phyloP scores from a whole-genome alignment of 768 basidiomycete species.

The Suillus weaverae region DNA sequence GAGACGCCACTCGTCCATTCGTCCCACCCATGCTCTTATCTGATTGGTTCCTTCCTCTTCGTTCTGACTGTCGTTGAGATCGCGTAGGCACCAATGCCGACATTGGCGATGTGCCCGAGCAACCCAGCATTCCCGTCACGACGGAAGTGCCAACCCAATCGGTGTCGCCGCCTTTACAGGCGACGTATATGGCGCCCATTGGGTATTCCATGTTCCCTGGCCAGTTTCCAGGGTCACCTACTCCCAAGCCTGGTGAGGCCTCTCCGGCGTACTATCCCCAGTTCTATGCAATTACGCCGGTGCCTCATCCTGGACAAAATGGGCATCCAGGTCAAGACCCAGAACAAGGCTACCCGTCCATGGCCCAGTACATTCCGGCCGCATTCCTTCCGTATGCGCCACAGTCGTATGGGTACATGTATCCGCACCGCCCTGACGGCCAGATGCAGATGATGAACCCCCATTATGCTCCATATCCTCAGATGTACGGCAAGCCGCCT shows the following conservation, averaged over 20 bases:
- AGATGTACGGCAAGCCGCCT: constrained; percentile 40
- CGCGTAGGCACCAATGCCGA: constrained; percentile 59
- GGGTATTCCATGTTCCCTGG: constrained; percentile 57
- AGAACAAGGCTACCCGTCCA: constrained; percentile 40
- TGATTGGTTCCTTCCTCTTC: constrained; percentile 14
- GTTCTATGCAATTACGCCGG: constrained; percentile 45
- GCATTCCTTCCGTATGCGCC: constrained; percentile 48
- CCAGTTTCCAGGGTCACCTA: constrained; percentile 50
- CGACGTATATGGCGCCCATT: constrained; percentile 51
- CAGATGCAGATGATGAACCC: constrained; percentile 35
- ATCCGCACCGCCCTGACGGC: constrained; percentile 42
- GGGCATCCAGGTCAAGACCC: constrained; percentile 41
- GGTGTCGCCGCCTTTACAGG: constrained; percentile 47
- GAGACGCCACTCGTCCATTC: not conserved
- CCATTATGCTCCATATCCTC: constrained; percentile 41
- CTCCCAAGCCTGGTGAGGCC: constrained; percentile 51
- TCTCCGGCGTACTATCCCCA: constrained; percentile 50
- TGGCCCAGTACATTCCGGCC: constrained; percentile 47
- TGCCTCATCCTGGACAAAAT: constrained; percentile 41
- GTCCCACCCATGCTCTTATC: constrained; percentile 5
- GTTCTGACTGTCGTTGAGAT: constrained; percentile 52
- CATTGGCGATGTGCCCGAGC: constrained; percentile 42
- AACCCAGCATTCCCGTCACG: constrained; percentile 42
- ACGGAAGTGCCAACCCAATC: constrained; percentile 43
- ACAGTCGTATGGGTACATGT: constrained; percentile 49